phyloP scores from a whole-genome alignment of 225 moss, liverwort and hornwort genomes.

The Thuidium tamariscinum region DNA sequence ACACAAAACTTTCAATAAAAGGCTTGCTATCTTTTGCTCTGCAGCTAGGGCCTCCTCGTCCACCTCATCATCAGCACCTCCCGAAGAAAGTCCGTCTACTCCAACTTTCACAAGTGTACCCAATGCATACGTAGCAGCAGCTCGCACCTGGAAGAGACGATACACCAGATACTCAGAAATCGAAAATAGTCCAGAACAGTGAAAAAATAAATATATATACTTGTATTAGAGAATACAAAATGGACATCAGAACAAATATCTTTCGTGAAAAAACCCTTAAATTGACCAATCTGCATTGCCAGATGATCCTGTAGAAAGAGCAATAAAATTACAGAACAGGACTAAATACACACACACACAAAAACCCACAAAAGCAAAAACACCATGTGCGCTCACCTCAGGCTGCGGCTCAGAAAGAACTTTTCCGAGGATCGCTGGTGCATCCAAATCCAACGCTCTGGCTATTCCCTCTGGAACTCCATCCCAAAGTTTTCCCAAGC shows the following conservation, averaged over 20 bases:
- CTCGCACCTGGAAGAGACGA: slow-evolving; percentile 58
- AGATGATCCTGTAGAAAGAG: not conserved
- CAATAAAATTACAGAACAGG: not conserved
- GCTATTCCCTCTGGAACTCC: slow-evolving; percentile 62
- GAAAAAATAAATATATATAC: not conserved
- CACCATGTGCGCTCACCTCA: slow-evolving; percentile 40
- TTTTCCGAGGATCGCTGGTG: slow-evolving; percentile 47
- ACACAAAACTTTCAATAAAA: slow-evolving; percentile 53
- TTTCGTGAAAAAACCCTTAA: not conserved
- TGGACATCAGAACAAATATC: not conserved
- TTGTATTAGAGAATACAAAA: not conserved
- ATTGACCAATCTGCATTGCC: not conserved
- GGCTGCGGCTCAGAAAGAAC: slow-evolving; percentile 81
- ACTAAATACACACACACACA: not conserved
- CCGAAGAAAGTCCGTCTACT: slow-evolving; percentile 5
- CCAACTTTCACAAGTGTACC: slow-evolving; percentile 73
- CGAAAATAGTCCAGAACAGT: not conserved
- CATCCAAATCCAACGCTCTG: slow-evolving; percentile 52
- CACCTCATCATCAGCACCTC: slow-evolving; percentile 56
- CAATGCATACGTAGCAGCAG: slow-evolving; percentile 80
- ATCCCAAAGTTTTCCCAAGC: slow-evolving; percentile 95
- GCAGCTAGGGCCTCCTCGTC: slow-evolving; percentile 50
- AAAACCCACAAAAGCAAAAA: not conserved
- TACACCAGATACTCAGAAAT: not conserved
- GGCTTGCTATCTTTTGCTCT: slow-evolving; percentile 62